A percentile compares a stretch with the other conserved stretches of the same genome.
Evolutionary conservation across 257 asterid genomes (phyloP).

Genomic region (Plectranthus barbatus): DNA sequence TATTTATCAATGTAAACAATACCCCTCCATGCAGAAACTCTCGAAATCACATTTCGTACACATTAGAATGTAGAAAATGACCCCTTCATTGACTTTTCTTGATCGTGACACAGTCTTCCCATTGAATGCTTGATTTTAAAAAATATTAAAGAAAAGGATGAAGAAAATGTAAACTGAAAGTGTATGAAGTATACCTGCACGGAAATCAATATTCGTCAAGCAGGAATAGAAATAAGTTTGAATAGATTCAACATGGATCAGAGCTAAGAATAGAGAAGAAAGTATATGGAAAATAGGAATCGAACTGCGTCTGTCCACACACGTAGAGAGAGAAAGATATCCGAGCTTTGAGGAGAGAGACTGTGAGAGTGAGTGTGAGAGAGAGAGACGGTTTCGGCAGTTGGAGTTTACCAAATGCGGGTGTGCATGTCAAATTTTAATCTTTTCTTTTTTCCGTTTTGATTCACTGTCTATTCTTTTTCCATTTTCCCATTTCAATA

Average conservation of each 20-base stretch:
- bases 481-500: no score
- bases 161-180: background rate
- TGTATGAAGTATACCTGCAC: no score
- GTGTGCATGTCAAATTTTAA: no score
- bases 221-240: constrained; percentile 26
- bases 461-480: no score
- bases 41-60: background rate
- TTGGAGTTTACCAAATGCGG: constrained; percentile 13
- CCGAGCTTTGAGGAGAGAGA: constrained; percentile 27
- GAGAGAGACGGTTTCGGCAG: constrained; percentile 18
- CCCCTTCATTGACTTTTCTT: background rate
- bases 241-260: no score
- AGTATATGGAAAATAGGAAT: background rate
- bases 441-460: no score
- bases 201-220: constrained; percentile 1
- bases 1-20: background rate
- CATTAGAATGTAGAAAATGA: background rate
- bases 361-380: no score
- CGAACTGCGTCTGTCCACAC: constrained; percentile 20
- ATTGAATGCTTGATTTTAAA: background rate
- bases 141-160: background rate
- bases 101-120: background rate
- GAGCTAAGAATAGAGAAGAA: constrained; percentile 22
- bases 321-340: constrained; percentile 28
- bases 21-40: constrained; percentile 2